These are phyloP conservation scores for Fusarium sp. DNA, from an alignment of 2,329 filamentous ascomycete genomes.

Conservation along the genomic window DNA sequence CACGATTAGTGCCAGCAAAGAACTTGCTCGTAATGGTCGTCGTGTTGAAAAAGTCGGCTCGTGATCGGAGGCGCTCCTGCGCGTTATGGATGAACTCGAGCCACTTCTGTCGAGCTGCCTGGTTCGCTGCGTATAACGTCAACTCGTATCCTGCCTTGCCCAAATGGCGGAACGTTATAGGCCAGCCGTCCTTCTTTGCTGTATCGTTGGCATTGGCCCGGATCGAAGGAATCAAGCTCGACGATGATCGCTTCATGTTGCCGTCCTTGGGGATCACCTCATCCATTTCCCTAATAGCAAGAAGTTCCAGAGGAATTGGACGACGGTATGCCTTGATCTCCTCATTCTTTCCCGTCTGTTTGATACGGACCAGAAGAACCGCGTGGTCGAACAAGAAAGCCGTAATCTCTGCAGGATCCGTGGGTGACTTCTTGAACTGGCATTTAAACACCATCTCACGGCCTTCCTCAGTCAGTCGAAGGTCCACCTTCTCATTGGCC, in stretches of 20 bases:
- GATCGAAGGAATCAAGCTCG: constrained; percentile 74
- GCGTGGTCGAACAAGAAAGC: constrained; percentile 97
- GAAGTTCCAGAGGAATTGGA: constrained; percentile 90
- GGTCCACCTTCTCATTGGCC: constrained; percentile 86
- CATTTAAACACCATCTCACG: constrained; percentile 95
- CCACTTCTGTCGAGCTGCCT: constrained; percentile 91
- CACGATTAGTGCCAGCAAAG: constrained; percentile 74
- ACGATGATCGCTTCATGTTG: constrained; percentile 84
- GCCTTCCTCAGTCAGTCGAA: constrained; percentile 92
- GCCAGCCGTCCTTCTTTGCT: constrained; percentile 77
- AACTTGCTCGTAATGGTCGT: constrained; percentile 66
- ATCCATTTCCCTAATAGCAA: constrained; percentile 97
- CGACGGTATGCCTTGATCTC: constrained; percentile 94
- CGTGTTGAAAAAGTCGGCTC: constrained; percentile 89
- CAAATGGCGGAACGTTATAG: constrained; percentile 94
- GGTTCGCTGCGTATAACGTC: constrained; percentile 85
- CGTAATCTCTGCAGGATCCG: constrained; percentile 87
- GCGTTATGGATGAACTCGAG: constrained; percentile 94
- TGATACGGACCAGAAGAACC: constrained; percentile 87
- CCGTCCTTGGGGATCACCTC: constrained; percentile 86
- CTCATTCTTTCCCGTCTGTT: constrained; percentile 90
- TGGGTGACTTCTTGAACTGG: constrained; percentile 88
- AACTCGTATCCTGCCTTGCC: constrained; percentile 95
- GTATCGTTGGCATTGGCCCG: constrained; percentile 59
- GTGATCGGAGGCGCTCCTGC: constrained; percentile 84